Conservation (phyloP, 2,329 filamentous ascomycete species). For the Arthrobotrys iridis region DNA sequence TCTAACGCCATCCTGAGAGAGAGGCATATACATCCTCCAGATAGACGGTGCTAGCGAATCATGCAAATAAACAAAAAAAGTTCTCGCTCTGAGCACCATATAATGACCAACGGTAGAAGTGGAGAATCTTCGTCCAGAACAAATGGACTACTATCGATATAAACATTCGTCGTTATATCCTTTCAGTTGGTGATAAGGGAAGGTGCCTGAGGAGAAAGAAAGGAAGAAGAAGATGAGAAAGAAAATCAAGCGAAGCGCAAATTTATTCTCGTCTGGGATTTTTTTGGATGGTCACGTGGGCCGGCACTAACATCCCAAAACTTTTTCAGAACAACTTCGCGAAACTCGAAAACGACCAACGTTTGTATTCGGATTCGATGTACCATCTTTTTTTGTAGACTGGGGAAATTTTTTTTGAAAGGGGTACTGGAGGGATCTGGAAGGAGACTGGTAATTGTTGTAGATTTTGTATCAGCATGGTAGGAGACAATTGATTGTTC, state of each 20-base stretch:
- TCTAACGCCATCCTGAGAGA: slow-evolving; percentile 49
- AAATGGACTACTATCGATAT: slow-evolving; percentile 54
- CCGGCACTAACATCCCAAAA: slow-evolving; percentile 36
- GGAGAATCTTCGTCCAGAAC: slow-evolving; percentile 53
- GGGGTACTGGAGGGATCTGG: slow-evolving; percentile 15
- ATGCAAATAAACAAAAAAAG: slow-evolving; percentile 42
- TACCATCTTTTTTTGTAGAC: no score
- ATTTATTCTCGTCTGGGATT: slow-evolving; percentile 16
- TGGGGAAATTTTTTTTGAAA: slow-evolving; percentile 19
- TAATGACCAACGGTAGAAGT: slow-evolving; percentile 54
- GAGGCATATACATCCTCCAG: slow-evolving; percentile 9
- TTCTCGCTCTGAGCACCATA: slow-evolving; percentile 52
- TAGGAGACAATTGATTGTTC: slow-evolving; percentile 10
- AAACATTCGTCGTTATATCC: slow-evolving; percentile 49
- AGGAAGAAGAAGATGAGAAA: slow-evolving; percentile 23
- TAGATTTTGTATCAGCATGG: slow-evolving; percentile 16
- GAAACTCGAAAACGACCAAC: slow-evolving; percentile 5
- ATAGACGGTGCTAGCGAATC: slow-evolving; percentile 55
- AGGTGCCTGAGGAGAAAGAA: slow-evolving; percentile 48
- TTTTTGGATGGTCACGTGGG: slow-evolving; percentile 41
- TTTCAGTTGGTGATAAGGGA: slow-evolving; percentile 55
- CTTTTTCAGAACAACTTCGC: slow-evolving; percentile 41
- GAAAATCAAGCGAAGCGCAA: slow-evolving; percentile 28
- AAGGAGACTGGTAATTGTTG: not conserved
- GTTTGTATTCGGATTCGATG: slow-evolving; percentile 3